Percentiles rank a stretch among this genome's conserved stretches.
Evolutionary conservation across 192 early-diverging fungal species (phyloP).

Genomic region (Entophlyctis luteolus): DNA sequence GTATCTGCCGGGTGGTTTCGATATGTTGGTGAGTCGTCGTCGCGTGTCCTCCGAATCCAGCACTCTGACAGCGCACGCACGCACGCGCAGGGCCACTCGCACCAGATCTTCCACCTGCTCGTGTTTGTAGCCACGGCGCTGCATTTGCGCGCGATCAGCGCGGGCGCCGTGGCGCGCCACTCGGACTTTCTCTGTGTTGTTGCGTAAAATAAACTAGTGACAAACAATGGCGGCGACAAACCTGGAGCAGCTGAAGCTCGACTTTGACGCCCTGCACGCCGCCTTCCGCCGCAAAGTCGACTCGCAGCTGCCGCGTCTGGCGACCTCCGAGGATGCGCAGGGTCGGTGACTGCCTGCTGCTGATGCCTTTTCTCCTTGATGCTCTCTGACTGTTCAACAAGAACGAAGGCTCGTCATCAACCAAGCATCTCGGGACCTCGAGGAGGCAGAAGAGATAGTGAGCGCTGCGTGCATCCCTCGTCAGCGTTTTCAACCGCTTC

Average conservation of each 20-base stretch:
- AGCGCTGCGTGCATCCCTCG: background rate
- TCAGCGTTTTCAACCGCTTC: background rate
- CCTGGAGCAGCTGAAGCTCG: conserved; percentile 1
- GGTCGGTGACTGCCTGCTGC: background rate
- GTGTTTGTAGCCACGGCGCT: conserved; percentile 67
- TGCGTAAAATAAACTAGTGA: background rate
- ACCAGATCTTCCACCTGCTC: conserved; percentile 87
- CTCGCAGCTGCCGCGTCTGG: background rate
- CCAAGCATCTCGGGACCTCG: conserved; percentile 76
- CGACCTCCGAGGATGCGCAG: background rate
- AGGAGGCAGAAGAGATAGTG: conserved; percentile 89
- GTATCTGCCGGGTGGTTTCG: conserved; percentile 78
- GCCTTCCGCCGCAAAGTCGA: conserved; percentile 3
- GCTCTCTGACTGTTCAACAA: background rate
- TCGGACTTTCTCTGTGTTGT: background rate
- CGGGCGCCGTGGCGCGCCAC: no score
- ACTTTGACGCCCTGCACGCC: conserved; percentile 11
- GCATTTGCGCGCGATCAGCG: conserved; percentile 14
- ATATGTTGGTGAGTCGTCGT: conserved; percentile 55
- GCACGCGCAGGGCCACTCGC: conserved; percentile 49
- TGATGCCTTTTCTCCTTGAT: background rate
- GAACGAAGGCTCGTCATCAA: conserved; percentile 68
- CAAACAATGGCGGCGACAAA: background rate
- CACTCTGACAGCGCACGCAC: background rate
- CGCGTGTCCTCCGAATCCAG: background rate